Conservation (phyloP, 805 yeast genomes). For the Cyberlindnera suaveolens region DNA sequence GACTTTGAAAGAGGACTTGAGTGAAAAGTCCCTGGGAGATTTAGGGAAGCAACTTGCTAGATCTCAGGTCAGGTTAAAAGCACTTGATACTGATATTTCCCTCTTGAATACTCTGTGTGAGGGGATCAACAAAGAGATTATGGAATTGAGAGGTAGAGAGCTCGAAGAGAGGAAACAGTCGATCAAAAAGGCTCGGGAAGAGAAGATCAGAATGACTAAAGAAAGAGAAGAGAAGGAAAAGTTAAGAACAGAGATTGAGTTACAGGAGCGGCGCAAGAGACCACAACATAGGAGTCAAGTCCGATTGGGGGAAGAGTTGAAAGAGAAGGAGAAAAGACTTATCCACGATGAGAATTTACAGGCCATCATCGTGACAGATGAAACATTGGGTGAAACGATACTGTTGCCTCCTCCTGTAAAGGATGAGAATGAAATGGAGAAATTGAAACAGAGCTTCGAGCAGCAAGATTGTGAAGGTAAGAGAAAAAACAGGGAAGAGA, state of each 20-base stretch:
- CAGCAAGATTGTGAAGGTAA: constrained; percentile 1
- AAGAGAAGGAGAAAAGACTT: too few relatives aligned
- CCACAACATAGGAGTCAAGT: too few relatives aligned
- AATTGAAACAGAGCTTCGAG: background rate
- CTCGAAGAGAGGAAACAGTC: background rate
- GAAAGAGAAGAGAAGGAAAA: background rate
- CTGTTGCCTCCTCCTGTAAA: background rate
- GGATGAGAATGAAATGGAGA: background rate
- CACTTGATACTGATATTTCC: background rate
- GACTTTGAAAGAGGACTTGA: background rate
- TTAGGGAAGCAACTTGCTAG: background rate
- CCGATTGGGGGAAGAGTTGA: too few relatives aligned
- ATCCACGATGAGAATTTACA: too few relatives aligned
- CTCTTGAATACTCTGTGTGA: background rate
- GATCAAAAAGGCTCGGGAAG: background rate
- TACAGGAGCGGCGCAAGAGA: too few relatives aligned
- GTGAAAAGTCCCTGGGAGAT: background rate
- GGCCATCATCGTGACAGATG: background rate
- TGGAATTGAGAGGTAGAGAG: background rate
- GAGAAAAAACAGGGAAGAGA: background rate
- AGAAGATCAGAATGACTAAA: background rate
- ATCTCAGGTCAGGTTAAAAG: background rate
- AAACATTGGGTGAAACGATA: background rate
- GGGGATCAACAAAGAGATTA: background rate
- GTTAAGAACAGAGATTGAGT: too few relatives aligned